A percentile compares a stretch with the other conserved stretches of the same genome.
These are phyloP conservation scores for Corylus americana DNA, from an alignment of 306 rosid species.

Conservation along the genomic window DNA sequence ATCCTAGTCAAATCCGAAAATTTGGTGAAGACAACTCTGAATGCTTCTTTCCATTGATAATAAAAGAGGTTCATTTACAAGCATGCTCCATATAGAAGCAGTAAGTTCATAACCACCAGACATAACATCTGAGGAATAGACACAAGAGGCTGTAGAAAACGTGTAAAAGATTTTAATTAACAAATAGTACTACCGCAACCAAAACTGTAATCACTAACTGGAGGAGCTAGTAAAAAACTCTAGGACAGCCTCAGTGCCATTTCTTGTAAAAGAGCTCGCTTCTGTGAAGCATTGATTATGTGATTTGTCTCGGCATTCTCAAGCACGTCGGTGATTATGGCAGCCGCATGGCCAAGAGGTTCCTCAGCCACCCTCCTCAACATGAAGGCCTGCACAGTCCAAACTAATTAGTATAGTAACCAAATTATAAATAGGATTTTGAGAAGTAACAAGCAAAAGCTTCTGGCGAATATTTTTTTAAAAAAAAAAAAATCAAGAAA, in stretches of 20 bases:
- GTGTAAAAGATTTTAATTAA: background rate
- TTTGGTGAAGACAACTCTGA: slow-evolving; percentile 15
- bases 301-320: slow-evolving; percentile 88
- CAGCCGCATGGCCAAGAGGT: slow-evolving; percentile 98
- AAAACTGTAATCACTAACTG: slow-evolving; percentile 38
- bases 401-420: slow-evolving; percentile 14
- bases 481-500: background rate
- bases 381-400: slow-evolving; percentile 79
- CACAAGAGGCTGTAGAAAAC: slow-evolving; percentile 31
- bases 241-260: slow-evolving; percentile 88
- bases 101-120: slow-evolving; percentile 31
- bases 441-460: background rate
- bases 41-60: slow-evolving; percentile 43
- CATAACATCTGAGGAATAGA: slow-evolving; percentile 30
- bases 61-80: slow-evolving; percentile 57
- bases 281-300: slow-evolving; percentile 86
- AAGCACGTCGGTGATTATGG: slow-evolving; percentile 90
- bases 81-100: slow-evolving; percentile 49
- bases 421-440: slow-evolving; percentile 7
- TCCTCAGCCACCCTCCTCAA: slow-evolving; percentile 88
- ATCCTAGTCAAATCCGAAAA: background rate
- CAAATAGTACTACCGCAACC: slow-evolving; percentile 30
- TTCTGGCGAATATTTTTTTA: background rate
- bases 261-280: slow-evolving; percentile 94
- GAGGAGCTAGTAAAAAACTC: slow-evolving; percentile 23